Percentiles rank a stretch among this genome's conserved stretches.
These are phyloP conservation scores for Periconia sp. DNA, from an alignment of 2,329 filamentous ascomycete species.

Conservation along the genomic window DNA sequence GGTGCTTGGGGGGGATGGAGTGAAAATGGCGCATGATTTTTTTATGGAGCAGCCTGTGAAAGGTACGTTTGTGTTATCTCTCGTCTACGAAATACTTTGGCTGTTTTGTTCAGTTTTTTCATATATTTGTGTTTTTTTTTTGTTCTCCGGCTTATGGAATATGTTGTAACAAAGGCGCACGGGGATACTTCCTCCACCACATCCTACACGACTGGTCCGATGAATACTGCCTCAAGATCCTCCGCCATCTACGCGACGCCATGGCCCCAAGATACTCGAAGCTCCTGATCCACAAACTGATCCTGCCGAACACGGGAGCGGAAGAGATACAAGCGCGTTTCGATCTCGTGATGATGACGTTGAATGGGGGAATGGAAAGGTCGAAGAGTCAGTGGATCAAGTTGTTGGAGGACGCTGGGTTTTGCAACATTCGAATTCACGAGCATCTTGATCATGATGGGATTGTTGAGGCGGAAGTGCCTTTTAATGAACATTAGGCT, in stretches of 20 bases:
- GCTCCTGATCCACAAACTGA: slow-evolving; percentile 17
- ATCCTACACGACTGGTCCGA: slow-evolving; percentile 29
- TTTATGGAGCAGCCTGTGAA: slow-evolving; percentile 32
- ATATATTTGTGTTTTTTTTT: not conserved
- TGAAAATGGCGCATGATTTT: slow-evolving; percentile 29
- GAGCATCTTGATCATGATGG: not conserved
- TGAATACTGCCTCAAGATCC: slow-evolving; percentile 16
- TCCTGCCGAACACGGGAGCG: slow-evolving; percentile 12
- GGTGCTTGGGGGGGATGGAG: not conserved
- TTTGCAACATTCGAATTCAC: not conserved
- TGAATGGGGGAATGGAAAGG: slow-evolving; percentile 7
- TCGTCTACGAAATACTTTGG: not conserved
- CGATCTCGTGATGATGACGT: slow-evolving; percentile 13
- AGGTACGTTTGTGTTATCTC: slow-evolving; percentile 13
- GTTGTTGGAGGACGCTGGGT: slow-evolving; percentile 1
- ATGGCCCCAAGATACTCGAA: slow-evolving; percentile 20
- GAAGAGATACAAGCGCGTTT: slow-evolving; percentile 1
- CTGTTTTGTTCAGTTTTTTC: not conserved
- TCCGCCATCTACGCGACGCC: slow-evolving; percentile 9
- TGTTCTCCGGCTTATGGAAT: no score
- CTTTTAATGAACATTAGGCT: not conserved
- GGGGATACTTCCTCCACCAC: slow-evolving; percentile 20
- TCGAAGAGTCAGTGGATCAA: not conserved
- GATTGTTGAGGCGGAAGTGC: not conserved
- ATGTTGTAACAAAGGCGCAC: no score